Evolutionary conservation across 176 grass and related monocot genomes (phyloP), one percentile per base, ranked within the genome.

Genomic region (Cenchrus purpureus): DNA sequence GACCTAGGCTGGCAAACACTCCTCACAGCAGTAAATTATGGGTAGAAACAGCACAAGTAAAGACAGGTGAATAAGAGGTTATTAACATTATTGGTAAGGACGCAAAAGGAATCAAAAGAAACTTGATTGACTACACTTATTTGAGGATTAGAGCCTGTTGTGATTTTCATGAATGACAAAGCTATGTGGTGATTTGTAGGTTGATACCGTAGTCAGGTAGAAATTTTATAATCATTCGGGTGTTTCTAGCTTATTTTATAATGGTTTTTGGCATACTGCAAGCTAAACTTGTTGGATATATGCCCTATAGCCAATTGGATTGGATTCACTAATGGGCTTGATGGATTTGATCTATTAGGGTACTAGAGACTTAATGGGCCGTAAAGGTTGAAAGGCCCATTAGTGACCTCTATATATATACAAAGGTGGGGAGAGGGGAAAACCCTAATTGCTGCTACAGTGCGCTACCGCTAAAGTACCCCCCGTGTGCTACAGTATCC

Each of bases 241-340:
- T 57, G 32, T 78, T 64, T 63, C 11, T 28, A 34, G 10, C 28
- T 42, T 77, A 10, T 71, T 51, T 67, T 59, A 14, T 40, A 76
- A 25, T 88, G 59, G 12, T 71, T 70, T 78, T 63, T 70, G 57
- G 6, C 31, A 78, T 19, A 32, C 55, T 71, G 77, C n/a, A 82
- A 31, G 31, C 31, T 25, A 25, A 25, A 25, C 22, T 25, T 25
- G 22, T 25, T 25, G 22, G 22, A 25, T 25, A 25, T 25, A 25
- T 25, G 22, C 22, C 22, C 22, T 25, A 25, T 25, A 25, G 22
- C 22, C 22, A 25, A 25, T 25, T 25, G 22, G 22, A 25, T 25
- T 25, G 22, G 22, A 25, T 25, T 25, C 22, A 25, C 22, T 25
- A 25, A 25, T 25, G 22, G 22, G 22, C 22, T 25, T 25, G 22